Evolutionary conservation across 2,329 filamentous ascomycete species (phyloP), one percentile per base, ranked within the genome.

Genomic region (Hortaea werneckii): DNA sequence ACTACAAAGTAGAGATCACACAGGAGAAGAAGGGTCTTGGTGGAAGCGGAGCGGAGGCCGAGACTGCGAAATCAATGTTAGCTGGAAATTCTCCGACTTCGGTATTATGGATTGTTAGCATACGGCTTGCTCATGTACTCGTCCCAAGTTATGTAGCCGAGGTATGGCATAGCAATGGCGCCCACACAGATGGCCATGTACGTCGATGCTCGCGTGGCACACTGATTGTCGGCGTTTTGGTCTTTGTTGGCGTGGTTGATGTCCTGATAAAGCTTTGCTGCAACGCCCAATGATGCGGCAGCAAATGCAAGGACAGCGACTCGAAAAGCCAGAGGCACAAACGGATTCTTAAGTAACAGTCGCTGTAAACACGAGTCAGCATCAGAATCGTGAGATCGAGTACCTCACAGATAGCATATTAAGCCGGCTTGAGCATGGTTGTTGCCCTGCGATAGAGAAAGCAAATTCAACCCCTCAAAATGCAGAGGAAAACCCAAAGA

Each of bases 1-100:
- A 96, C 89, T 59, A 98, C 95, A 64, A 98, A 98, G 59, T 95
- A 82, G 3, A 98, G 75, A 66, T 98, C 92, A 47, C 95, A 77
- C 45, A 98, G 79, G 49, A 96, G 85, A 42, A 98, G 78, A 10
- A 85, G 80, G 53, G 94, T 85, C 65, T 98, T 98, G 41, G 87
- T 83, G 46, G 82, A 82, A 7, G 87, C 81, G 5, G 82, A 82
- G 38, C 94, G 84, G 49, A 98, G 71, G 1, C 92, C 92, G 13
- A 98, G 73, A 7, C 62, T 65, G 48, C 5, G n/a, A 12, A 38
- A 13, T 27, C 35, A 29, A 44, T 30, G 42, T 52, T 34, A 57
- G 54, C 29, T 43, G 20, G 20, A 20, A 20, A 20, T 20, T 2
- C 20, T 20, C 20, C 20, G 20, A 20, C 20, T 28, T 37, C 41